Evolutionary conservation across 202 grass and related monocot genomes (phyloP).

Genomic region (Panicum virgatum): DNA sequence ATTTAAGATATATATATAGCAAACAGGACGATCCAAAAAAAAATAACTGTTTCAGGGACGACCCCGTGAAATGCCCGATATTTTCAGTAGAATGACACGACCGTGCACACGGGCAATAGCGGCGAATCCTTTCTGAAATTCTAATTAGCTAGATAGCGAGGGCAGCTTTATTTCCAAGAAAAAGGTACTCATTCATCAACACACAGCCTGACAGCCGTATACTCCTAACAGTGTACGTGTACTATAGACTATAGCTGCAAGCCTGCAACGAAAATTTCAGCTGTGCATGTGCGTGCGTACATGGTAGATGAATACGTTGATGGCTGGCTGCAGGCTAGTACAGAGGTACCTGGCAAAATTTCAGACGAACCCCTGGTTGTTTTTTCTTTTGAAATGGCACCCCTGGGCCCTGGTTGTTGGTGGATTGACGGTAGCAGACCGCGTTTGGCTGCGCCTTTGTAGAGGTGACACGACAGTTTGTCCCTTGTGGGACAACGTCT

Average conservation of each 20-base stretch:
- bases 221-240: neutral
- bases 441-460: neutral
- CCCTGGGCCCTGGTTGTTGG: neutral
- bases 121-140: neutral
- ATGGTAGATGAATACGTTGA: neutral
- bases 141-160: neutral
- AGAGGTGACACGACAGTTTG: constrained; percentile 30
- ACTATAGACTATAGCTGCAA: neutral
- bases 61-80: constrained; percentile 32
- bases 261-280: neutral
- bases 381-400: too few relatives aligned
- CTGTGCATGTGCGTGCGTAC: too few relatives aligned
- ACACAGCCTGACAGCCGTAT: too few relatives aligned
- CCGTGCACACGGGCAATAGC: too few relatives aligned
- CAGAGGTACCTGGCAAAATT: neutral
- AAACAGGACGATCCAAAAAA: neutral
- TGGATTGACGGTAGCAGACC: neutral
- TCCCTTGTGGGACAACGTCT: constrained; percentile 44
- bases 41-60: constrained; percentile 21
- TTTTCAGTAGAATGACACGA: neutral
- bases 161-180: neutral
- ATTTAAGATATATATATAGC: constrained; percentile 7
- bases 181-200: neutral
- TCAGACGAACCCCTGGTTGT: neutral
- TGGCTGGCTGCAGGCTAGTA: neutral